Conservation (phyloP, 305 asterid genomes). For the Solanum hybrid region DNA sequence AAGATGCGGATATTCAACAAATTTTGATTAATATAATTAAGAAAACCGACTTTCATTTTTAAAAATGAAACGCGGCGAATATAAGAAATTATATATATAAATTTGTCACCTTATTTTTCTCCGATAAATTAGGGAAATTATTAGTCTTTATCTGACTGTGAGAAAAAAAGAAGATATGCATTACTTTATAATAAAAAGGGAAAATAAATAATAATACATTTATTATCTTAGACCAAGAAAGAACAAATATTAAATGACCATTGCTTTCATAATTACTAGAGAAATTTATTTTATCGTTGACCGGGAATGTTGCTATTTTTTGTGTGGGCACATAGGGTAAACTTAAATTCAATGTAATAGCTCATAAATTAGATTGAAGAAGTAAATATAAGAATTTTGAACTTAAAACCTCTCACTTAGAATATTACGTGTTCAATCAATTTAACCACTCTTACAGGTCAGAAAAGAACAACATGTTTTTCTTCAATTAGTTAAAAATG, state of each 20-base stretch:
- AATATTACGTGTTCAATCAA: neutral
- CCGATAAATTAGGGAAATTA: neutral
- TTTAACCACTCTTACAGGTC: neutral
- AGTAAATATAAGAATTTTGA: neutral
- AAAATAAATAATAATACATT: neutral
- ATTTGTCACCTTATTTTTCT: neutral
- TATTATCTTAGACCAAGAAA: neutral
- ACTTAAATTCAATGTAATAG: neutral
- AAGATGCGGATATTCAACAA: neutral
- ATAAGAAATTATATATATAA: neutral
- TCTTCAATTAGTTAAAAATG: neutral
- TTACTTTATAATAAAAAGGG: neutral
- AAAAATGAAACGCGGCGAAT: neutral
- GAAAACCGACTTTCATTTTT: neutral
- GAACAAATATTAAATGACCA: neutral
- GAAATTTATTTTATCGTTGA: neutral
- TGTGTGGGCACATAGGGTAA: accelerated
- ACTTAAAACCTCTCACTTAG: neutral
- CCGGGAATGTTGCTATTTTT: neutral
- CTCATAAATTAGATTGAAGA: no score
- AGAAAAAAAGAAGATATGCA: neutral
- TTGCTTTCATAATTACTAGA: neutral
- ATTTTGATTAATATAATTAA: neutral
- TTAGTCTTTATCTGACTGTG: neutral
- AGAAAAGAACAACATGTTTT: neutral